These are phyloP conservation scores for Penicillium sp. DNA, from an alignment of 2,329 filamentous ascomycete genomes.

Conservation along the genomic window DNA sequence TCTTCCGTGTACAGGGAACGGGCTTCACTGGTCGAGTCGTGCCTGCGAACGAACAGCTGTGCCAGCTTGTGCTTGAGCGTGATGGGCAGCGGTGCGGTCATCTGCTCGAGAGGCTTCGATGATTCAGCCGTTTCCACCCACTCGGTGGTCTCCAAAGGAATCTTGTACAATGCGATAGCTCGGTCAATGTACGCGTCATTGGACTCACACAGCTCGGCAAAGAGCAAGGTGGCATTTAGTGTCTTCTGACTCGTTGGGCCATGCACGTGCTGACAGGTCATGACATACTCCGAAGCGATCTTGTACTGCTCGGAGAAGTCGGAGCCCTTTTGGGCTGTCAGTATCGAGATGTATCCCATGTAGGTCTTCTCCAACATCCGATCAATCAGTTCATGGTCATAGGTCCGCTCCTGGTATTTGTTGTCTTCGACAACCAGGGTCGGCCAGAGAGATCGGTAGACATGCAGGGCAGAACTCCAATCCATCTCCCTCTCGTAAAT, in stretches of 20 bases:
- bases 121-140: conserved; percentile 34
- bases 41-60: conserved; percentile 46
- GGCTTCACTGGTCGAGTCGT: conserved; percentile 39
- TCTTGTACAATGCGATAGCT: conserved; percentile 47
- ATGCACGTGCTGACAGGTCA: conserved; percentile 43
- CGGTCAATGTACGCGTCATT: conserved; percentile 45
- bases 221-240: conserved; percentile 37
- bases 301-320: conserved; percentile 47
- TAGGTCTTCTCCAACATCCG: conserved; percentile 47
- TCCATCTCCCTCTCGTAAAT: conserved; percentile 47
- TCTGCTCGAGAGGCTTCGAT: conserved; percentile 30
- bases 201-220: conserved; percentile 49
- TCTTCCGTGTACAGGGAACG: conserved; percentile 43
- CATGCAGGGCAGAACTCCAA: conserved; percentile 46
- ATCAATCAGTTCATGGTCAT: conserved; percentile 37
- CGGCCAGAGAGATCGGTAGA: conserved; percentile 49
- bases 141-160: conserved; percentile 43
- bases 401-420: conserved; percentile 38
- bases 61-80: conserved; percentile 51
- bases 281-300: conserved; percentile 49
- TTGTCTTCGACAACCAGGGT: conserved; percentile 44
- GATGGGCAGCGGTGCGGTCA: conserved; percentile 39
- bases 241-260: conserved; percentile 36
- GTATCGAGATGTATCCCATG: conserved; percentile 47
- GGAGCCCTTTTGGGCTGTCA: conserved; percentile 41